Evolutionary conservation across 805 yeast genomes (phyloP).

Genomic region (Candida ovalis): DNA sequence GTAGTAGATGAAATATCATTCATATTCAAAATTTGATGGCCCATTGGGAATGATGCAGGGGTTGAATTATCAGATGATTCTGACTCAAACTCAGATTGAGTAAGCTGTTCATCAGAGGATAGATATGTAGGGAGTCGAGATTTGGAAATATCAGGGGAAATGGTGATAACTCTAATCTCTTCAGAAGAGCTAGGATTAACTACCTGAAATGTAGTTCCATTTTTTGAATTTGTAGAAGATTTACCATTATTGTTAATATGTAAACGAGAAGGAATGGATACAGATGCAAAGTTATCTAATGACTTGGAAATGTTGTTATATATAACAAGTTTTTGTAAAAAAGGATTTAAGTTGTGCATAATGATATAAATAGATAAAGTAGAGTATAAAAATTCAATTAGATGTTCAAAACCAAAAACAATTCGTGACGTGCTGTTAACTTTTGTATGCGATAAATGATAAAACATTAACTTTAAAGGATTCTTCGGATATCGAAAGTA

Average conservation of each 20-base stretch:
- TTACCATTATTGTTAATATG: constrained; percentile 1
- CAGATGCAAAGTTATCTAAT: constrained; percentile 16
- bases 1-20: constrained; percentile 34
- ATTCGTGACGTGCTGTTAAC: constrained; percentile 12
- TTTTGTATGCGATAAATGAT: constrained; percentile 19
- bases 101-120: constrained; percentile 2
- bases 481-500: constrained; percentile 18
- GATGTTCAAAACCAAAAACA: constrained; percentile 24
- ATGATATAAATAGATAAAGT: constrained; percentile 29
- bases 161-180: constrained; percentile 7
- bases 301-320: constrained; percentile 14
- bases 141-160: constrained; percentile 16
- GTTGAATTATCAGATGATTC: constrained; percentile 8
- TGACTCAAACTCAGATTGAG: constrained; percentile 1
- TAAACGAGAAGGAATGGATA: constrained; percentile 15
- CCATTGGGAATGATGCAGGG: constrained; percentile 32
- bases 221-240: background rate
- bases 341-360: constrained; percentile 27
- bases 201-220: constrained; percentile 3
- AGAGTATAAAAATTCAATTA: constrained; percentile 26
- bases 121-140: constrained; percentile 16
- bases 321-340: constrained; percentile 16
- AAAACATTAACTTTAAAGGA: constrained; percentile 20
- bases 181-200: constrained; percentile 7
- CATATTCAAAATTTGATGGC: constrained; percentile 29